Evolutionary conservation across 176 grass and related monocot species (phyloP).

Genomic region (Secale cereale): DNA sequence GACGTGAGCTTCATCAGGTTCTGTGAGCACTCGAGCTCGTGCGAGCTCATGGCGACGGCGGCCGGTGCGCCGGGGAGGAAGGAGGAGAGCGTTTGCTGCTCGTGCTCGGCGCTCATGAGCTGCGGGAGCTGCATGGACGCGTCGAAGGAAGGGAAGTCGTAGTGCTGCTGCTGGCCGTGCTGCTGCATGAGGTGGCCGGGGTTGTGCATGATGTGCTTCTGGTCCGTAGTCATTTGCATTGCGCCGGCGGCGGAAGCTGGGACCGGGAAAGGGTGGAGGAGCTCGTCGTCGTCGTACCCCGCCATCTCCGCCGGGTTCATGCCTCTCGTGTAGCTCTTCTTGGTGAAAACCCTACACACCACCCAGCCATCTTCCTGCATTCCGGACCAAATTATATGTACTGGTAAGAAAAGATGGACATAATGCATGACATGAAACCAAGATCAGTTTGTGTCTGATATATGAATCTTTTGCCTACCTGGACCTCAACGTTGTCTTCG

Average conservation of each 20-base stretch:
- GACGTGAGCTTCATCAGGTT: slow-evolving; percentile 78
- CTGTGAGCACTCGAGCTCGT: slow-evolving; percentile 61
- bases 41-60: slow-evolving; percentile 34
- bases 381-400: slow-evolving; percentile 15
- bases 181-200: slow-evolving; percentile 31
- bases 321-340: slow-evolving; percentile 72
- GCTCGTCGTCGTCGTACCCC: slow-evolving; percentile 52
- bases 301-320: slow-evolving; percentile 36
- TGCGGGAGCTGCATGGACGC: slow-evolving; percentile 82
- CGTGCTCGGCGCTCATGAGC: slow-evolving; percentile 61
- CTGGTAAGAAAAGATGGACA: background rate
- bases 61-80: slow-evolving; percentile 18
- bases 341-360: slow-evolving; percentile 96
- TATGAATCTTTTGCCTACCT: slow-evolving; percentile 32
- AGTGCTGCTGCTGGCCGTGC: slow-evolving; percentile 15
- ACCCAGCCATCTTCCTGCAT: slow-evolving; percentile 99
- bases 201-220: slow-evolving; percentile 45
- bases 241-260: background rate
- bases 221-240: slow-evolving; percentile 18
- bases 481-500: slow-evolving; percentile 51
- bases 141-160: slow-evolving; percentile 59
- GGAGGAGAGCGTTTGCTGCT: slow-evolving; percentile 11
- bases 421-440: background rate
- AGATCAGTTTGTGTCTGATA: background rate
- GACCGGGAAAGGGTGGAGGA: slow-evolving; percentile 34